Evolutionary conservation across 257 asterid species (phyloP), one percentile per base, ranked within the genome.

Genomic region (Echium plantagineum): DNA sequence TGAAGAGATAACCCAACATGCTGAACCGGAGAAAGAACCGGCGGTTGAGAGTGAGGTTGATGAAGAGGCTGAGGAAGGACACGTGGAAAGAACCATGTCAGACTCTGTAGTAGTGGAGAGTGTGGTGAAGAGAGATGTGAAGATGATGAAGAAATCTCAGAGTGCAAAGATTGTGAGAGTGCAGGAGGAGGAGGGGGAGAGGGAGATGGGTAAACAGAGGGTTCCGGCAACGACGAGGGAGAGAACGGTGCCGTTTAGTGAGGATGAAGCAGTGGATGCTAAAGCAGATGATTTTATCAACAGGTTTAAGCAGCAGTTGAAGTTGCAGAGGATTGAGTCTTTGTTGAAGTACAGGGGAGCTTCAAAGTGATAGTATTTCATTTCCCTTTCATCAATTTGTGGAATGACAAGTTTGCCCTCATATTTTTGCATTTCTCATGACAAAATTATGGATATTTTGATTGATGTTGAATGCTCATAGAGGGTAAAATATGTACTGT

Each of bases 281-380:
- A 83, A 64, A 57, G 94, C 94, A 5, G 89, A 80, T 53, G 90
- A 81, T 57, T 86, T 86, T 35, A 86, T 86, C 18, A 80, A 73
- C 69, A 77, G 63, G 31, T 86, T 86, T 26, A 66, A 80, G 79
- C 83, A 83, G 63, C 87, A 86, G 77, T 65, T 86, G 74, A 83
- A 78, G 69, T 19, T 83, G 66, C 94, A 86, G 72, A 78, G 95
- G 69, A 30, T 78, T 35, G 77, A 86, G 16, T 86, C 94, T 22
- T 66, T 81, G 58, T 8, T 78, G 66, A 80, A 86, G 76, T 74
- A 62, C 56, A 74, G 59, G 53, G 83, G 83, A 21, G 74, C 72
- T 77, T 20, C 79, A 52, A 64, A 62, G 42, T 66, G 78, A 46
- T 4, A n/a, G n/a, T n/a, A 28, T 28, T 28, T 28, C 32, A 28